Conservation (phyloP, 1,284 basidiomycete genomes). For the Tremellales sp. region DNA sequence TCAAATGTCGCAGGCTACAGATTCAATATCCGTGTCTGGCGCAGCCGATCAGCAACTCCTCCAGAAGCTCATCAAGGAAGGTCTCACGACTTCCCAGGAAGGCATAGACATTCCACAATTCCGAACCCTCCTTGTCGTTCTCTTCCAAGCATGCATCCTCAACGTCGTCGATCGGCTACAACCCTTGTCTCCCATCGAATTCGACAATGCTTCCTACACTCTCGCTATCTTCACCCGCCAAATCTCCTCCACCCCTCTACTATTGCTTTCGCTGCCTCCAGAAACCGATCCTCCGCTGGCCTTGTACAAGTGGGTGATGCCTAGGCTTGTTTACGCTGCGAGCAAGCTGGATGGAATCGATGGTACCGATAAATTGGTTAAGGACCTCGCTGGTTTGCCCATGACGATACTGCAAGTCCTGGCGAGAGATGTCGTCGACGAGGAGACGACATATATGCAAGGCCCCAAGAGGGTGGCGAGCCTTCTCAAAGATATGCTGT, state of each 20-base stretch:
- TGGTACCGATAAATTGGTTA: slow-evolving; percentile 7
- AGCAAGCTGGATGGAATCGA: slow-evolving; percentile 12
- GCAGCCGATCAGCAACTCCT: slow-evolving; percentile 26
- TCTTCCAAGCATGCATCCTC: slow-evolving; percentile 37
- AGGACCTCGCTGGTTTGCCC: slow-evolving; percentile 21
- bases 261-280: slow-evolving; percentile 15
- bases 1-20: too few species aligned
- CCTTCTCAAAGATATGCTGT: slow-evolving; percentile 19
- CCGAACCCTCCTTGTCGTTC: slow-evolving; percentile 34
- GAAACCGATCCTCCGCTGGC: slow-evolving; percentile 13
- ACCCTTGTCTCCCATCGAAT: slow-evolving; percentile 1
- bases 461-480: slow-evolving; percentile 17
- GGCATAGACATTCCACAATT: slow-evolving; percentile 17
- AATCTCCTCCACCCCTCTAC: slow-evolving; percentile 20
- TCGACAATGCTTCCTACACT: slow-evolving; percentile 29
- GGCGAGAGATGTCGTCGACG: slow-evolving; percentile 9
- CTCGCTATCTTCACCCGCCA: slow-evolving; percentile 32
- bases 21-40: too few species aligned
- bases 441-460: slow-evolving; percentile 20
- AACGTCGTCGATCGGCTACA: slow-evolving; percentile 12
- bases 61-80: slow-evolving; percentile 35
- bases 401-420: slow-evolving; percentile 7
- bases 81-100: slow-evolving; percentile 24
- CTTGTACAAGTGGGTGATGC: slow-evolving; percentile 42
- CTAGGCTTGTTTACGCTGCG: slow-evolving; percentile 34